phyloP scores from a whole-genome alignment of 2,329 filamentous ascomycete species.

The Ceratocystis albifundus region DNA sequence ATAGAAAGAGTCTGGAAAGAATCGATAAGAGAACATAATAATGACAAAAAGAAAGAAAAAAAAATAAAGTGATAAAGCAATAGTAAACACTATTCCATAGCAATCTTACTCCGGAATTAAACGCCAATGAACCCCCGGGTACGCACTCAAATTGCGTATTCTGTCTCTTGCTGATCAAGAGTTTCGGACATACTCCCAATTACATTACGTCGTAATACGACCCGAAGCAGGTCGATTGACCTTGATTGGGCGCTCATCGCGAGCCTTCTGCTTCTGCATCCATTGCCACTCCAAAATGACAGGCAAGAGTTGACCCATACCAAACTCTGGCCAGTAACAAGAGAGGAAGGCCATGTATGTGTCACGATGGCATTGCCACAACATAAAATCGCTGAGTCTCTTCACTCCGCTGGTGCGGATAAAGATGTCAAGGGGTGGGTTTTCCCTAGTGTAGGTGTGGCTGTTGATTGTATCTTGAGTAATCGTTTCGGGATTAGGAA shows the following conservation, averaged over 20 bases:
- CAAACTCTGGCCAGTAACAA: slow-evolving; percentile 92
- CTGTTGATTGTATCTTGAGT: slow-evolving; percentile 68
- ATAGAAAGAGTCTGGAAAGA: not conserved
- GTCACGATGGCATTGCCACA: slow-evolving; percentile 92
- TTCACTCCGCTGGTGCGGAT: slow-evolving; percentile 88
- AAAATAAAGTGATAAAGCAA: not conserved
- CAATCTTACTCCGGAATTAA: not conserved
- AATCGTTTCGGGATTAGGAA: slow-evolving; percentile 73
- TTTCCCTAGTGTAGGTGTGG: slow-evolving; percentile 77
- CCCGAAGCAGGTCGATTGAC: slow-evolving; percentile 24
- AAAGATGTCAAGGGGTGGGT: slow-evolving; percentile 81
- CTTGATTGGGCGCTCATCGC: slow-evolving; percentile 38
- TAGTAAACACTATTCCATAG: not conserved
- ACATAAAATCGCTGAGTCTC: slow-evolving; percentile 91
- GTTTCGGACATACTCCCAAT: not conserved
- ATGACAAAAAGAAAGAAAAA: not conserved
- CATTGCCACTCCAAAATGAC: slow-evolving; percentile 85
- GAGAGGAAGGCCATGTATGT: slow-evolving; percentile 88
- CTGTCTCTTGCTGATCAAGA: not conserved
- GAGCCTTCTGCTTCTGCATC: slow-evolving; percentile 47
- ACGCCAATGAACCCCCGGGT: slow-evolving; percentile 4
- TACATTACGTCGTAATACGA: slow-evolving; percentile 18
- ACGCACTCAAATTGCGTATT: not conserved
- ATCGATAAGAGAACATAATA: not conserved
- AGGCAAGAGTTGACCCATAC: slow-evolving; percentile 83